A percentile compares a stretch with the other conserved stretches of the same genome.
These are phyloP conservation scores for Papiliotrema flavescens DNA, from an alignment of 1,284 basidiomycete genomes.

Conservation along the genomic window DNA sequence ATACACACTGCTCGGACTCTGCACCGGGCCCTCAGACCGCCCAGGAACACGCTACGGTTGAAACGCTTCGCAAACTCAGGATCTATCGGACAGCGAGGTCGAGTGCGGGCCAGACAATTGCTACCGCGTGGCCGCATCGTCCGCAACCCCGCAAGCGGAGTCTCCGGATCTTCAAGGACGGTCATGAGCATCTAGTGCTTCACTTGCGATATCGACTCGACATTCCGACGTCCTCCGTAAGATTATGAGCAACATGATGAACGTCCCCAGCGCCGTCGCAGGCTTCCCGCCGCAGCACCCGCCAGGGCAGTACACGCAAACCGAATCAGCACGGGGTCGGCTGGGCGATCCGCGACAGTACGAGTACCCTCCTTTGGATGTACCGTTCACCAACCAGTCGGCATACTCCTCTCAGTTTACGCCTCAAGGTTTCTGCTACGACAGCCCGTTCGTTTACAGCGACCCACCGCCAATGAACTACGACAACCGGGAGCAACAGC, in stretches of 20 bases:
- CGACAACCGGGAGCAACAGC: not conserved
- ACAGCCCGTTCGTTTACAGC: slow-evolving; percentile 7
- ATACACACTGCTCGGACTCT: not conserved
- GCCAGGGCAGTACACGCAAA: not conserved
- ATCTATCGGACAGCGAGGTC: too few species aligned
- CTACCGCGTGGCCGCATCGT: too few species aligned
- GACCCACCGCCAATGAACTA: not conserved
- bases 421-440: slow-evolving; percentile 5
- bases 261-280: too few species aligned
- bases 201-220: too few species aligned
- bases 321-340: not conserved
- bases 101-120: too few species aligned
- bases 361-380: not conserved
- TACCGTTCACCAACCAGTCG: slow-evolving; percentile 6
- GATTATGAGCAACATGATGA: not conserved
- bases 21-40: not conserved
- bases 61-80: too few species aligned
- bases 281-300: not conserved
- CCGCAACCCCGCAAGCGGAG: too few species aligned
- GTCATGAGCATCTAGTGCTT: too few species aligned
- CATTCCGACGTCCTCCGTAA: too few species aligned
- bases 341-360: not conserved
- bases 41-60: too few species aligned
- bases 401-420: slow-evolving; percentile 6
- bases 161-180: too few species aligned